Conservation (phyloP, 805 yeast species). For the Wickerhamomyces pijperi region DNA sequence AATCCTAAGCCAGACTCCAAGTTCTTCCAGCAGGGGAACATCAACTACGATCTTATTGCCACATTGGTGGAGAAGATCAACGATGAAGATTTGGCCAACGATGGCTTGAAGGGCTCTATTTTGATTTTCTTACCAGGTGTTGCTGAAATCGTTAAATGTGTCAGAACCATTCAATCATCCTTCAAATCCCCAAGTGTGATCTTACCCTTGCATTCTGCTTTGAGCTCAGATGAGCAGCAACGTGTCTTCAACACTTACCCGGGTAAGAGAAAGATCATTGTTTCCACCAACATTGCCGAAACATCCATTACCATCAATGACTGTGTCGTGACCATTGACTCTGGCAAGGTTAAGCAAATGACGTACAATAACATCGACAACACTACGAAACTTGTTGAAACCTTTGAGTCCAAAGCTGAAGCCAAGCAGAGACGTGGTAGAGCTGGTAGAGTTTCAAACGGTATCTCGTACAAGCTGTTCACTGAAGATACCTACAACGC, state of each 20-base stretch:
- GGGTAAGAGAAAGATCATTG: slow-evolving; percentile 65
- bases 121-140: slow-evolving; percentile 85
- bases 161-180: slow-evolving; percentile 25
- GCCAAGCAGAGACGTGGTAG: slow-evolving; percentile 89
- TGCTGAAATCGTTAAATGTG: slow-evolving; percentile 67
- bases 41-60: slow-evolving; percentile 66
- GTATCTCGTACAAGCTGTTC: slow-evolving; percentile 72
- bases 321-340: slow-evolving; percentile 82
- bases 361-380: slow-evolving; percentile 58
- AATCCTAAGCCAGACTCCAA: slow-evolving; percentile 54
- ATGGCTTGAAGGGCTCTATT: slow-evolving; percentile 54
- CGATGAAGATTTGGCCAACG: slow-evolving; percentile 33
- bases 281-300: slow-evolving; percentile 90
- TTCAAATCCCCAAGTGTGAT: slow-evolving; percentile 24
- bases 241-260: slow-evolving; percentile 55
- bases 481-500: slow-evolving; percentile 47
- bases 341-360: slow-evolving; percentile 76
- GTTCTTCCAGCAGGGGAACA: slow-evolving; percentile 53
- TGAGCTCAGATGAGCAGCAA: slow-evolving; percentile 73
- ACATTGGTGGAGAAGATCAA: slow-evolving; percentile 37
- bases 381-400: slow-evolving; percentile 61
- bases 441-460: slow-evolving; percentile 90
- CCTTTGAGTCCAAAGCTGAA: slow-evolving; percentile 87
- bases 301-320: slow-evolving; percentile 95
- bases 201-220: slow-evolving; percentile 82